Conservation (phyloP, 106 monocot species). For the Posidonia australis region DNA sequence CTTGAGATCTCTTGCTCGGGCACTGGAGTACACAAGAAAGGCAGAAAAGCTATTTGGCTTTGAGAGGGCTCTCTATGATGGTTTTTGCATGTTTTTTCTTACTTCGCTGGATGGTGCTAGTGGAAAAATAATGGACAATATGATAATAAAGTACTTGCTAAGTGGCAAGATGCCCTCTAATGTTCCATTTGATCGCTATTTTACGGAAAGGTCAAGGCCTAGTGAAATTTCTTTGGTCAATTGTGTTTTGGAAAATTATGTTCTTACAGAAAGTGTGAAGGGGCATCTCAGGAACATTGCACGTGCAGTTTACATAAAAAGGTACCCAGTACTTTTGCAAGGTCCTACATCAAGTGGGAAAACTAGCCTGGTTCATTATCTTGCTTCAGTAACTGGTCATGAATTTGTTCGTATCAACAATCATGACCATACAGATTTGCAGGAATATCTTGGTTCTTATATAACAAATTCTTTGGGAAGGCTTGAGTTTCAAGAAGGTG, state of each 20-base stretch:
- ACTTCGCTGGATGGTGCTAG: constrained; percentile 70
- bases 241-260: constrained; percentile 39
- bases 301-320: constrained; percentile 84
- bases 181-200: constrained; percentile 44
- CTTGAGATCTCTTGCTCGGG: constrained; percentile 88
- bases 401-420: constrained; percentile 96
- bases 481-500: constrained; percentile 89
- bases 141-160: constrained; percentile 37
- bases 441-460: constrained; percentile 94
- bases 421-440: constrained; percentile 96
- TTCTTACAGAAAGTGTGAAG: constrained; percentile 64
- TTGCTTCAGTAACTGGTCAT: constrained; percentile 75
- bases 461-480: constrained; percentile 63
- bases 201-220: constrained; percentile 14
- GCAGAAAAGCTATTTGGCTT: constrained; percentile 55
- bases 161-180: constrained; percentile 30
- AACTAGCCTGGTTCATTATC: constrained; percentile 81
- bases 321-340: constrained; percentile 87
- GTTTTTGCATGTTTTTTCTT: constrained; percentile 92
- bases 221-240: constrained; percentile 2
- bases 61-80: constrained; percentile 78
- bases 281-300: constrained; percentile 71
- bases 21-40: constrained; percentile 58
- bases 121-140: constrained; percentile 54
- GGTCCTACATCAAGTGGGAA: constrained; percentile 99